Conservation (phyloP, 1,284 basidiomycete genomes). For the Marasmius fiardii region DNA sequence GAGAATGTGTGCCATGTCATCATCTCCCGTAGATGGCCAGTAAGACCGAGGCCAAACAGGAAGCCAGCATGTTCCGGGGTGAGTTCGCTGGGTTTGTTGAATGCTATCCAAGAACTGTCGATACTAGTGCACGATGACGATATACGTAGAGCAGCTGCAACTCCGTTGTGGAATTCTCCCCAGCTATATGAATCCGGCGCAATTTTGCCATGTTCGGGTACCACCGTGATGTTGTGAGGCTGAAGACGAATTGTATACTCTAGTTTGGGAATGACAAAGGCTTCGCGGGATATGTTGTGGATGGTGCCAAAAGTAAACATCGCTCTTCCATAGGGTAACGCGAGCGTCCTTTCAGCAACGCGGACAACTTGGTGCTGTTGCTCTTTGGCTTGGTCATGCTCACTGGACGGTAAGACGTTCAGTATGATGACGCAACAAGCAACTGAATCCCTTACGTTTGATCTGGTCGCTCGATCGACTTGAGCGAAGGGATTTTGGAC, state of each 20-base stretch:
- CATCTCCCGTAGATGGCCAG: conserved; percentile 86
- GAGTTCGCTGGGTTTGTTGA: conserved; percentile 84
- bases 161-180: conserved; percentile 98
- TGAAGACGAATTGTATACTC: conserved; percentile 77
- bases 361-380: conserved; percentile 78
- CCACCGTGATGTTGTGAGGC: conserved; percentile 60
- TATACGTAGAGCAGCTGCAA: conserved; percentile 85
- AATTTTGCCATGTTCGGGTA: conserved; percentile 65
- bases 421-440: neutral
- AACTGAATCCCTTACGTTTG: conserved; percentile 48
- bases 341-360: conserved; percentile 81
- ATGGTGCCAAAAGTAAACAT: conserved; percentile 85
- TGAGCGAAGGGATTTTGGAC: conserved; percentile 62
- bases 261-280: conserved; percentile 78
- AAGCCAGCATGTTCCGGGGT: conserved; percentile 95
- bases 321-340: conserved; percentile 82
- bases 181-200: conserved; percentile 73
- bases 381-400: conserved; percentile 77
- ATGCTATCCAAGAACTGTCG: conserved; percentile 91
- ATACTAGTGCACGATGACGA: conserved; percentile 74
- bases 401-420: conserved; percentile 38
- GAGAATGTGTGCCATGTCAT: conserved; percentile 87
- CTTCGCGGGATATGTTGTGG: conserved; percentile 67
- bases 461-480: conserved; percentile 68
- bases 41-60: conserved; percentile 88